Evolutionary conservation across 2,329 filamentous ascomycete species (phyloP).

Genomic region (Monilinia aucupariae): DNA sequence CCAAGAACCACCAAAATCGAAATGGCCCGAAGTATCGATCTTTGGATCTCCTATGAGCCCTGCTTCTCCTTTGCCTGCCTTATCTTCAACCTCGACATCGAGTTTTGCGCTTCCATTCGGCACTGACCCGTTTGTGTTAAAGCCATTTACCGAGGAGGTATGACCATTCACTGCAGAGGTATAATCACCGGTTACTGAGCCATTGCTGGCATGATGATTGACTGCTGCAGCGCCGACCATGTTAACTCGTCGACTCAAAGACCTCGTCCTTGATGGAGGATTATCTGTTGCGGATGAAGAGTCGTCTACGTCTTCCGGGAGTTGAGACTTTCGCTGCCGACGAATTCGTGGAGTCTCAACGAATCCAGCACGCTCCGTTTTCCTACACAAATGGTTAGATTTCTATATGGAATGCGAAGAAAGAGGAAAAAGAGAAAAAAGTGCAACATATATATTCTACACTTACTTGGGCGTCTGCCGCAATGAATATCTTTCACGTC

Average conservation of each 20-base stretch:
- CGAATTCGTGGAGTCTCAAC: conserved; percentile 47
- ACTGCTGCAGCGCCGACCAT: conserved; percentile 26
- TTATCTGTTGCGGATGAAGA: conserved; percentile 35
- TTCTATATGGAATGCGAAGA: too few relatives aligned
- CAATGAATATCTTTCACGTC: conserved; percentile 35
- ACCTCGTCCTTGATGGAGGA: conserved; percentile 21
- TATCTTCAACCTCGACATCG: conserved; percentile 17
- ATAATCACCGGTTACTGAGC: conserved; percentile 15
- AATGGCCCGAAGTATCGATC: conserved; percentile 57
- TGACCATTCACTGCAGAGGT: conserved; percentile 17
- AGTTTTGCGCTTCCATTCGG: conserved; percentile 16
- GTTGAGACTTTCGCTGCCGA: conserved; percentile 37
- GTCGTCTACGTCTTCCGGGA: conserved; percentile 33
- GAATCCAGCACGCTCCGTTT: conserved; percentile 46
- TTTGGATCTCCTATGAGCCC: conserved; percentile 54
- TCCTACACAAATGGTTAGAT: conserved; percentile 37
- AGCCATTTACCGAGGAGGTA: conserved; percentile 15
- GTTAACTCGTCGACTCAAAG: conserved; percentile 26
- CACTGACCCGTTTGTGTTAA: conserved; percentile 12
- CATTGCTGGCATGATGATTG: conserved; percentile 23
- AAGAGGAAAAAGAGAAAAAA: not conserved
- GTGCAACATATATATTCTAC: not conserved
- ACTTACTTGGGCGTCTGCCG: conserved; percentile 35
- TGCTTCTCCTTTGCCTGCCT: conserved; percentile 49
- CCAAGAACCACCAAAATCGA: conserved; percentile 84